Evolutionary conservation across 495 filamentous ascomycete genomes (phyloP), one percentile per base, ranked within the genome.

Genomic region (Daldinia childiae): DNA sequence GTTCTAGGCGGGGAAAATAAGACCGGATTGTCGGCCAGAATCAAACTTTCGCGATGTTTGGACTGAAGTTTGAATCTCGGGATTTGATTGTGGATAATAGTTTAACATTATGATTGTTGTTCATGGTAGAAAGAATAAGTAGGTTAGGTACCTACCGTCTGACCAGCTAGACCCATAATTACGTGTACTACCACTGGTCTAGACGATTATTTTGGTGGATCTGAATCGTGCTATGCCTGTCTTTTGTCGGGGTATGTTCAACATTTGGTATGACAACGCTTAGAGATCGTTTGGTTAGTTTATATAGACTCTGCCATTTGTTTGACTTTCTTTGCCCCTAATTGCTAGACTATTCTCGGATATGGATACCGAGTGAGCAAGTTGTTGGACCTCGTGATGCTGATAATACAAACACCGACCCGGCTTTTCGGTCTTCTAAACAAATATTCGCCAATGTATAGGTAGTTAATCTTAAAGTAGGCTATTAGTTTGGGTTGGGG

Each of bases 351-450:
- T 58, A 57, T 48, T 66, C 59, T 72, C 63, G 69, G 58, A 36
- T 64, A 64, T 48, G 64, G 70, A 73, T 68, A 73, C 70, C 70
- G 70, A 68, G 52, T 24, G 60, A 63, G 45, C 34, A n/a, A 64
- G n/a, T 34, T 48, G n/a, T 14, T 8, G 29, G 39, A 63, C 67
- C 55, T 21, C 50, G 51, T 58, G 58, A 54, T 17, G 29, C 14
- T 58, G 41, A 67, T 63, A 54, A 45, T 67, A 54, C 52, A 71
- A 71, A 62, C 62, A 66, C 21, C 68, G 26, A 43, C 24, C 61
- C n/a, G 54, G 43, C 30, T 29, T 24, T 19, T 15, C 24, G 26
- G 12, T 29, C 11, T 45, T 43, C 5, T 45, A 15, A 45, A 45
- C 26, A 30, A 30, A 14, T 29, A 17, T 60, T 34, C 7, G 56